Evolutionary conservation across 129 eudicot species (phyloP), one percentile per base, ranked within the genome.

Genomic region (Flaveria linearis): DNA sequence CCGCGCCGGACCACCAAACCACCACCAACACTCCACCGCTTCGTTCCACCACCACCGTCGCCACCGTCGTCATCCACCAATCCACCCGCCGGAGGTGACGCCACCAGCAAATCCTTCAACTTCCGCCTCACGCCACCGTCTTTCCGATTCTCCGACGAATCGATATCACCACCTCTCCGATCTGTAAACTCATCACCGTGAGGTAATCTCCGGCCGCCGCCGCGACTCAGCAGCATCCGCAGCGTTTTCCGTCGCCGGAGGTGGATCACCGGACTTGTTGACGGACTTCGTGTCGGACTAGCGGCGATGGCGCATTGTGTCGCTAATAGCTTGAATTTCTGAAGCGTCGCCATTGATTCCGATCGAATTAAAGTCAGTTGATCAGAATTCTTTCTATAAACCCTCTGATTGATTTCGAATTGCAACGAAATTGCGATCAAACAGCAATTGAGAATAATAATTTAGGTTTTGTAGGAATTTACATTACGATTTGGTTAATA

Each of bases 161-260:
- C 81, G 6, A 51, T 78, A 15, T 67, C 72, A 33, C 61, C 9
- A 0, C 16, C 66, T 43, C 66, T 67, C 65, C 82, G 85, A 87
- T 89, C 89, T 62, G 63, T 17, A 42, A 83, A 67, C 16, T 70
- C 86, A 1, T 86, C 83, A 41, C 85, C 68, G 1, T 70, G 72
- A 22, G 87, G 71, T 9, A 69, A 18, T 6, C 79, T 73, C 68
- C 76, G 84, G 18, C 89, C 71, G 23, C 84, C 85, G 74, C 76
- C 80, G 7, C 91, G 88, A 77, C 84, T 62, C 83, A 90, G 87
- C 13, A 93, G 78, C 96, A 90, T 90, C 7, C 98, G 87, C 56
- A 93, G 89, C 14, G 97, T 93, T 69, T 82, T 90, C 49, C 98
- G 75, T 25, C 97, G 89, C 45, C 96, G 97, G 87, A 93, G 92